These are phyloP conservation scores for Colletotrichum camelliae DNA, from an alignment of 2,329 filamentous ascomycete genomes.

Conservation along the genomic window DNA sequence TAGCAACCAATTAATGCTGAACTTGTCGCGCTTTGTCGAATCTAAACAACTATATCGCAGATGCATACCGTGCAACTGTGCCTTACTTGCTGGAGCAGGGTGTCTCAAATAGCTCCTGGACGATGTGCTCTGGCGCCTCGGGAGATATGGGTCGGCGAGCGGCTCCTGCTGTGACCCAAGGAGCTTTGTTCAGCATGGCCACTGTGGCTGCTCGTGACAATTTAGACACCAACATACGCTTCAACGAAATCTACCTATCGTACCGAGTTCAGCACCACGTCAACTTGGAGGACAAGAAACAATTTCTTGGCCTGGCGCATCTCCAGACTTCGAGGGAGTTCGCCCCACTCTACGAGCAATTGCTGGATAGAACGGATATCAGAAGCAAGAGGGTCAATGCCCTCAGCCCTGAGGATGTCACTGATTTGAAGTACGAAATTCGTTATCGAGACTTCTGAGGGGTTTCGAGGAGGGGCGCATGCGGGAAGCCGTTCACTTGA, in stretches of 20 bases:
- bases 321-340: background rate
- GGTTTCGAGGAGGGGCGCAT: rapidly evolving
- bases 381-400: background rate
- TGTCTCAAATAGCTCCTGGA: slow-evolving; percentile 32
- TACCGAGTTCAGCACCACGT: slow-evolving; percentile 32
- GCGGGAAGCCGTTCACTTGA: background rate
- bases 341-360: slow-evolving; percentile 1
- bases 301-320: slow-evolving; percentile 4
- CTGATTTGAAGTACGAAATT: background rate
- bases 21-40: rapidly evolving
- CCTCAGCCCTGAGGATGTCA: background rate
- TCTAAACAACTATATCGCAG: slow-evolving; percentile 8
- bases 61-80: slow-evolving; percentile 35
- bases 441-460: background rate
- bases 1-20: background rate
- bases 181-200: slow-evolving; percentile 39
- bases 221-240: slow-evolving; percentile 36
- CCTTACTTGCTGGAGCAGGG: slow-evolving; percentile 33
- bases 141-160: slow-evolving; percentile 28
- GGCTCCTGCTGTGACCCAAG: slow-evolving; percentile 36
- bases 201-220: slow-evolving; percentile 33
- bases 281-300: background rate
- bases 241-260: slow-evolving; percentile 43
- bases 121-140: slow-evolving; percentile 34
- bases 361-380: slow-evolving; percentile 12